Conservation (phyloP, 169 alveolate genomes). For the Theileria equi region DNA sequence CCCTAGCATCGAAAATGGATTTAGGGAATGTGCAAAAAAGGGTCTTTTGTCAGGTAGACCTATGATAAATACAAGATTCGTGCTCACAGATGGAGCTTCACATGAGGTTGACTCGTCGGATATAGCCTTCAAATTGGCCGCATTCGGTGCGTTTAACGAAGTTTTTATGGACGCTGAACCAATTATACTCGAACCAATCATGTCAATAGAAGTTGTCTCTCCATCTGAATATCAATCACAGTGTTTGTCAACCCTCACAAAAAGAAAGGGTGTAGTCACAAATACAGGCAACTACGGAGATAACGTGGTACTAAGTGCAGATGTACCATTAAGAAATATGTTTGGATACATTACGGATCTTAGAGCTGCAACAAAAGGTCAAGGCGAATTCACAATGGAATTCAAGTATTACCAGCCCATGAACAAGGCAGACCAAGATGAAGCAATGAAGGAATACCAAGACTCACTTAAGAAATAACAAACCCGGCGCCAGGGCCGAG, state of each 20-base stretch:
- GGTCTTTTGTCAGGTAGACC: constrained; percentile 92
- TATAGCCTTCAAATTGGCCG: constrained; percentile 90
- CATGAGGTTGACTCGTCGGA: constrained; percentile 93
- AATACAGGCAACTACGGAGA: constrained; percentile 82
- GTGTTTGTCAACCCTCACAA: constrained; percentile 83
- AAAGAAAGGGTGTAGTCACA: constrained; percentile 87
- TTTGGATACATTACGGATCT: constrained; percentile 92
- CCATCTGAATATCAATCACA: constrained; percentile 82
- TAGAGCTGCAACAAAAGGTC: constrained; percentile 87
- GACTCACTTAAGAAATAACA: constrained; percentile 18
- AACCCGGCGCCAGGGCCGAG: too few species aligned
- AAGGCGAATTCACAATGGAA: constrained; percentile 93
- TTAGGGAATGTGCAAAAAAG: constrained; percentile 84
- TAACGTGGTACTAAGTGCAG: constrained; percentile 83
- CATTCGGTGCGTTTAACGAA: constrained; percentile 83
- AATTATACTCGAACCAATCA: constrained; percentile 87
- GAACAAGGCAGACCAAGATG: constrained; percentile 76
- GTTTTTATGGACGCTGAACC: constrained; percentile 81
- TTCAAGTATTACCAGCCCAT: constrained; percentile 77
- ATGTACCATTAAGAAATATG: constrained; percentile 90
- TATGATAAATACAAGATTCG: constrained; percentile 87
- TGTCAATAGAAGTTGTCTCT: constrained; percentile 89
- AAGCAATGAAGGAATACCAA: constrained; percentile 47
- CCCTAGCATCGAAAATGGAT: constrained; percentile 92
- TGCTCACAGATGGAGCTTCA: constrained; percentile 85